Conservation (phyloP, 768 basidiomycete species). For the Mycena latifolia region DNA sequence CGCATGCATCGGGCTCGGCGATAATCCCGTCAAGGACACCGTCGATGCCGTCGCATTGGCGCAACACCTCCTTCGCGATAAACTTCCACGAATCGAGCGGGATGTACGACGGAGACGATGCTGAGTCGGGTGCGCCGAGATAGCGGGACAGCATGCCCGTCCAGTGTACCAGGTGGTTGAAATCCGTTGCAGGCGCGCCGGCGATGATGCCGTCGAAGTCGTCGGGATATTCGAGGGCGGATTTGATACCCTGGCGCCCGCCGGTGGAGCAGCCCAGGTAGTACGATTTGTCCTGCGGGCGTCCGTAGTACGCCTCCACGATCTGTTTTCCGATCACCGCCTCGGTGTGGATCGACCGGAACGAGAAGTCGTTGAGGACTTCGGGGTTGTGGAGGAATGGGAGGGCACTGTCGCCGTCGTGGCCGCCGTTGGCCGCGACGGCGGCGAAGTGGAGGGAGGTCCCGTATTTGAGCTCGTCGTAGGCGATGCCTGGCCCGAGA, state of each 20-base stretch:
- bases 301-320: constrained; percentile 40
- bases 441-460: constrained; percentile 38
- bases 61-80: constrained; percentile 34
- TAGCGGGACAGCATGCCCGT: constrained; percentile 9
- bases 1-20: constrained; percentile 39
- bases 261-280: constrained; percentile 42
- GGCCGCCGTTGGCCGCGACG: constrained; percentile 37
- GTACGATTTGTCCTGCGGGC: constrained; percentile 36
- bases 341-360: constrained; percentile 38
- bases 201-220: constrained; percentile 44
- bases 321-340: constrained; percentile 40
- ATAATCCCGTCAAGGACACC: constrained; percentile 40
- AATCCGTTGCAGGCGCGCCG: constrained; percentile 38
- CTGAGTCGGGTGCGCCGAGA: constrained; percentile 22
- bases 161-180: constrained; percentile 23
- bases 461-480: neutral
- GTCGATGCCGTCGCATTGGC: constrained; percentile 33
- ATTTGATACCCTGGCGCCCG: constrained; percentile 40
- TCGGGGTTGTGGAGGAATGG: constrained; percentile 37
- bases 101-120: constrained; percentile 27
- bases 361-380: constrained; percentile 39
- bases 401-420: constrained; percentile 34
- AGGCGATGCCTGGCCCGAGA: neutral
- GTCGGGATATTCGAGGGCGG: constrained; percentile 37
- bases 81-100: constrained; percentile 34